Base-by-base conservation (phyloP, 768 basidiomycete genomes). In the Calocybe indica region DNA sequence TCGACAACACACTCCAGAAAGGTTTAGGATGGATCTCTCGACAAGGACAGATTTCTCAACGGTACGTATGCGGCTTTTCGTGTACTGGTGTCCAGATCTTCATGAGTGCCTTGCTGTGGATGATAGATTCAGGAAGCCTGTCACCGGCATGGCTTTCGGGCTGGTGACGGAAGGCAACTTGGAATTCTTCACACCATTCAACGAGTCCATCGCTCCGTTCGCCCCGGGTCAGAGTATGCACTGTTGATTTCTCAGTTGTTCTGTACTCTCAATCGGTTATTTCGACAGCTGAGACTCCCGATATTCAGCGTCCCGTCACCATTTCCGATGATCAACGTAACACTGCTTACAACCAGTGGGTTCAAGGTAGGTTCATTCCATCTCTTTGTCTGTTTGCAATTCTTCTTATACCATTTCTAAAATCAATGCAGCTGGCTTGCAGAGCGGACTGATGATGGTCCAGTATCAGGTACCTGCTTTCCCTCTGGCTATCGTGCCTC, bases 121-220 rank as follows among this genome's bases (percentile, higher is more conserved):
- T 4, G 22, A 22, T 46, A 83, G 82, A 29, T 70, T 73, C 30
- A 67, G 70, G 22, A 85, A 85, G 55, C 84, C 84, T 3, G 58
- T 73, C 7, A 54, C 69, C 3, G 58, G 83, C 33, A 76, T 71
- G 32, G 76, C 67, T 1, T 82, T 85, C 44, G 84, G 85, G 67
- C 66, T 86, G 40, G 80, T 86, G 15, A 80, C 82, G 0, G 72
- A 78, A 51, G 46, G 57, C 35, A 82, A 79, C 61, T 59, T 74
- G 0, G 65, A 72, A 12, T 58, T 61, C 52, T 87, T 81, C 48
- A 78, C 81, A 5, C 82, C 83, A 1, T 86, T 85, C 68, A 81
- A 85, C 56, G 61, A 62, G 34, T 69, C 75, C 47, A 49, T 64
- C 48, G 60, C 74, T 12, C 64, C 74, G 12, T 73, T 70, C 50